Evolutionary conservation across 371 early-diverging fungal species (phyloP).

Genomic region (Mortierella sp.): DNA sequence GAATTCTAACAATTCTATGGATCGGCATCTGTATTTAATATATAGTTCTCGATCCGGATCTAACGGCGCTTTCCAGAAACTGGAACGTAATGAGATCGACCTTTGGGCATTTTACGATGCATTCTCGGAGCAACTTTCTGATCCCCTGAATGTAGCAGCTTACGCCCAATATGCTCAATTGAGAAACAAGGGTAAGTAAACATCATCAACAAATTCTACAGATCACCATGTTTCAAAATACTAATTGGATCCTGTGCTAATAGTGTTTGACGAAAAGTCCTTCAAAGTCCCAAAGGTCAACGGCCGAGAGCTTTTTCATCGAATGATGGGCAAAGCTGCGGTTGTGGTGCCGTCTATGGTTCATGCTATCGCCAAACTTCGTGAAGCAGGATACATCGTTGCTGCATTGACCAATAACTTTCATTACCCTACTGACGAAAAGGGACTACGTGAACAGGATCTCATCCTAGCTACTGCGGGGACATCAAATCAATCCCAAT

Average conservation of each 20-base stretch:
- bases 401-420: conserved; percentile 89
- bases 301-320: conserved; percentile 74
- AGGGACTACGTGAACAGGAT: conserved; percentile 56
- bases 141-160: conserved; percentile 64
- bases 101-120: conserved; percentile 73
- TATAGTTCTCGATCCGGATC: conserved; percentile 28
- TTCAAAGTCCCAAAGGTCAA: conserved; percentile 62
- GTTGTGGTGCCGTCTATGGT: conserved; percentile 66
- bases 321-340: conserved; percentile 79
- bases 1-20: not conserved
- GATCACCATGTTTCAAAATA: not conserved
- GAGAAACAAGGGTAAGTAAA: conserved; percentile 59
- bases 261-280: conserved; percentile 56
- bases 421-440: conserved; percentile 65
- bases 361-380: conserved; percentile 67
- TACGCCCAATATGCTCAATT: conserved; percentile 64
- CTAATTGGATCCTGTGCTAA: conserved; percentile 13
- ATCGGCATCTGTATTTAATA: not conserved
- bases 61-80: conserved; percentile 60
- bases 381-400: conserved; percentile 68
- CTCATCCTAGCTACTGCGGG: conserved; percentile 60
- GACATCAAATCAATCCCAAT: conserved; percentile 59
- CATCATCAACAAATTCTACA: not conserved
- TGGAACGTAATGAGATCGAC: conserved; percentile 81
- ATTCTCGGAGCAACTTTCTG: conserved; percentile 75